Base-by-base conservation (phyloP, 352 stramenopile species). In the Blastocystis sp. region DNA sequence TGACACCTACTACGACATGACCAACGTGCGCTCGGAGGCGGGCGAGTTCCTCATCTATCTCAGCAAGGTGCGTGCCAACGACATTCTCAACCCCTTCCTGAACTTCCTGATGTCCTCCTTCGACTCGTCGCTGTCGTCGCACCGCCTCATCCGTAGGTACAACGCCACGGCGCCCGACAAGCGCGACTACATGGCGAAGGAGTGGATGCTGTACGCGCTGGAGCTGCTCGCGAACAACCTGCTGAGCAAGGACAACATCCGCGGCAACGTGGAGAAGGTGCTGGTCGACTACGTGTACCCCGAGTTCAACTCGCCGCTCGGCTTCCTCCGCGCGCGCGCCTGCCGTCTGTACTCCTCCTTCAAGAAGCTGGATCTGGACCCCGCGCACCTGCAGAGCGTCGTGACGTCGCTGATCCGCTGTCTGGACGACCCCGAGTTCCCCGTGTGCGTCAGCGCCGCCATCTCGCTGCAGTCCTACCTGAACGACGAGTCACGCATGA, bases 51-150 rank as follows among this genome's bases (percentile, higher is more conserved):
- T 85, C 31, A 16, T 31, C 2, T 62, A 85, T 29, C 74, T 85
- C n/a, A 62, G 45, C 51, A 85, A 85, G 51, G 74, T 85, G 21
- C 74, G 74, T n/a, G 74, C 74, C 16, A 85, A 85, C 45, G 74
- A 85, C 45, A 85, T 85, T 69, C 61, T 85, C 10, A 69, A 31
- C 29, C 74, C 55, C 26, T 85, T 85, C 74, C 74, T 85, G 37
- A 62, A 85, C 16, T 85, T 69, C 29, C 31, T 85, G 51, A 85
- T 45, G 26, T 21, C 19, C 31, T 41, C 55, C 4, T 85, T 85
- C 61, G 55, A 85, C 45, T 33, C 55, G 51, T 85, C 16, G 2
- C 6, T 16, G 21, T 29, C 26, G 1, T 1, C 24, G 9, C 24
- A 3, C 21, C 45, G 21, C 37, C 6, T 77, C 6, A 77, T 2